Percentiles rank a stretch among this genome's conserved stretches.
These are phyloP conservation scores for Teunomyces panamensis DNA, from an alignment of 805 yeast species.

Conservation along the genomic window DNA sequence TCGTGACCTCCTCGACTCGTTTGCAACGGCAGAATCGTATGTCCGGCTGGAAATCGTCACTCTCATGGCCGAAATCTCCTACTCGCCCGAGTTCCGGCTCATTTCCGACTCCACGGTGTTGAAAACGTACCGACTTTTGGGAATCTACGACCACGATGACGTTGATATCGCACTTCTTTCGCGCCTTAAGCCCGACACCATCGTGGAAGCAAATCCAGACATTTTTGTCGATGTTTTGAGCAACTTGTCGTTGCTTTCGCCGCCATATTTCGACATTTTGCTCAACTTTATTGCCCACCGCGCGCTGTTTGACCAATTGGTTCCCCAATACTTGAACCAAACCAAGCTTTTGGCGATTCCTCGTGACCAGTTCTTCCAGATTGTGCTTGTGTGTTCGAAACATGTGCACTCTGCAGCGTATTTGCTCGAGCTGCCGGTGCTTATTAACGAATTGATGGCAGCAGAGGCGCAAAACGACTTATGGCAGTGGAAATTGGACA, in stretches of 20 bases:
- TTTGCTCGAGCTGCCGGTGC: constrained; percentile 23
- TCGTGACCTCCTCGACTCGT: neutral
- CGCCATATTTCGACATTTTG: constrained; percentile 23
- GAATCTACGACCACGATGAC: constrained; percentile 10
- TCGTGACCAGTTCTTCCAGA: constrained; percentile 18
- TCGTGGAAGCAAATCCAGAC: constrained; percentile 11
- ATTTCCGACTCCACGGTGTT: constrained; percentile 11
- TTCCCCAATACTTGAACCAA: constrained; percentile 7
- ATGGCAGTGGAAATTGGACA: constrained; percentile 21
- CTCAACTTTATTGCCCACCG: constrained; percentile 20
- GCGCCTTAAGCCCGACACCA: constrained; percentile 13
- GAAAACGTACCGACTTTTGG: constrained; percentile 17
- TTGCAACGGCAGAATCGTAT: constrained; percentile 2
- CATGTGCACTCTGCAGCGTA: constrained; percentile 16
- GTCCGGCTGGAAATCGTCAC: constrained; percentile 17
- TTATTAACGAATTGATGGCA: constrained; percentile 16
- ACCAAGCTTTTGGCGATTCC: constrained; percentile 14
- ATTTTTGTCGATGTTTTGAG: constrained; percentile 11
- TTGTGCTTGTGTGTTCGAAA: constrained; percentile 20
- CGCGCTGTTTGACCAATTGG: constrained; percentile 13
- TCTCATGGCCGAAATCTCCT: constrained; percentile 20
- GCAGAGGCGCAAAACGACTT: constrained; percentile 15
- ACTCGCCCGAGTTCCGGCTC: constrained; percentile 8
- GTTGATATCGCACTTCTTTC: constrained; percentile 13
- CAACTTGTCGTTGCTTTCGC: constrained; percentile 13